phyloP scores from a whole-genome alignment of 345 rosid species.

The Geranium brycei region DNA sequence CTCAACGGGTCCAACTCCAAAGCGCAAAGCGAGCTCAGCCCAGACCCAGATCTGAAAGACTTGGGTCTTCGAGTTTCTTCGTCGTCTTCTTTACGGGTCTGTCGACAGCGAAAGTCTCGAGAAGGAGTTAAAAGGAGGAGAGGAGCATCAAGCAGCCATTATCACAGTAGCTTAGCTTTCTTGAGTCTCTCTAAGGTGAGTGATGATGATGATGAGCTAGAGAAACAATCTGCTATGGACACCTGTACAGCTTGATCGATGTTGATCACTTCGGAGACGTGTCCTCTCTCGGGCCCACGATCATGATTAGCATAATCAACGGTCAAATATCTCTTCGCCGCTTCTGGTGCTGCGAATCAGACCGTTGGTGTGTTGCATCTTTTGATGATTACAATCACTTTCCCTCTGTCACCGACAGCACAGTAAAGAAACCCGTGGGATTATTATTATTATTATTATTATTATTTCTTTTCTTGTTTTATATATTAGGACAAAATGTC shows the following conservation, averaged over 20 bases:
- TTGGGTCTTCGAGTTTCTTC: not conserved
- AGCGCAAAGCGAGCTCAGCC: not conserved
- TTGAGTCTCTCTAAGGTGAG: not conserved
- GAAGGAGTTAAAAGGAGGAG: not conserved
- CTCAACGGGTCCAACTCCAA: not conserved
- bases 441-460: too few species aligned
- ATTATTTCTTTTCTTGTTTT: too few species aligned
- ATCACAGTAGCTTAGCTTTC: not conserved
- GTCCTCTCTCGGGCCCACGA: not conserved
- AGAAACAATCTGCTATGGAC: not conserved
- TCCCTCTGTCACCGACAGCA: not conserved
- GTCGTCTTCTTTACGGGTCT: not conserved
- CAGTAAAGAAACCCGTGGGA: not conserved
- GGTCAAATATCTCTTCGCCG: not conserved
- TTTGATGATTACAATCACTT: not conserved
- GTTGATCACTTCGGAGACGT: not conserved
- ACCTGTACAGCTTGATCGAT: not conserved
- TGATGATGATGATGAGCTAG: not conserved
- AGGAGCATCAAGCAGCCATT: not conserved
- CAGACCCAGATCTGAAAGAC: not conserved
- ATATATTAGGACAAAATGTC: not conserved
- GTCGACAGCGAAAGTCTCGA: not conserved
- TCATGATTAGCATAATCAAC: not conserved
- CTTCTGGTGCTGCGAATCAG: not conserved
- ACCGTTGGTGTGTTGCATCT: not conserved